phyloP scores from a whole-genome alignment of 371 early-diverging fungal genomes.

The Coemansia sp. region DNA sequence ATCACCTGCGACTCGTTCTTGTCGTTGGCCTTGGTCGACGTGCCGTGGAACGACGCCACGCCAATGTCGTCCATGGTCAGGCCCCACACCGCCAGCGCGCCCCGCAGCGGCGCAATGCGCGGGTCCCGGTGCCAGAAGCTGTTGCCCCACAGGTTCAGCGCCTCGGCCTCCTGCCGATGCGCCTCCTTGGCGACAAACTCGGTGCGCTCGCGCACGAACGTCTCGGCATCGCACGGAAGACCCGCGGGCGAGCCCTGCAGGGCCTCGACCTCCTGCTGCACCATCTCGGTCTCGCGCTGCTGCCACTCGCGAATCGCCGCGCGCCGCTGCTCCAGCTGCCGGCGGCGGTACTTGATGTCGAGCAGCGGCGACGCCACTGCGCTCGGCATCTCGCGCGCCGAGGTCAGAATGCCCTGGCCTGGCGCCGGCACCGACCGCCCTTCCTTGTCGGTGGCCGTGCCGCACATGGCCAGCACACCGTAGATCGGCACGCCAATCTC shows the following conservation, averaged over 20 bases:
- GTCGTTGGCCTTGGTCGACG: conserved; percentile 97
- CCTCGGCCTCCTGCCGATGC: conserved; percentile 81
- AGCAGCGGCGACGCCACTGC: conserved; percentile 75
- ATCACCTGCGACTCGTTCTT: conserved; percentile 95
- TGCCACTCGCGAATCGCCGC: conserved; percentile 86
- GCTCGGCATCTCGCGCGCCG: conserved; percentile 77
- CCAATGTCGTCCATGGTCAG: conserved; percentile 93
- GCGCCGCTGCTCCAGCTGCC: conserved; percentile 81
- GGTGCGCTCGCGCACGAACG: conserved; percentile 76
- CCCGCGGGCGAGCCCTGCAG: conserved; percentile 62
- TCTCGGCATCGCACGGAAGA: conserved; percentile 62
- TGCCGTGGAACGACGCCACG: conserved; percentile 98
- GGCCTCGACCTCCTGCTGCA: conserved; percentile 73
- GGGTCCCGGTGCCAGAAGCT: conserved; percentile 85
- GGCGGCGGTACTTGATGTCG: conserved; percentile 87
- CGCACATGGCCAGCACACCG: conserved; percentile 88
- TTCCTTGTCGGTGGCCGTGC: conserved; percentile 96
- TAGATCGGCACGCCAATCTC: conserved; percentile 96
- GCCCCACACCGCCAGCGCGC: conserved; percentile 87
- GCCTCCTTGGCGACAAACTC: conserved; percentile 85
- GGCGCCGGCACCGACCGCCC: conserved; percentile 96
- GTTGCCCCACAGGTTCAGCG: conserved; percentile 78
- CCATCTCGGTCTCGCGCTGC: conserved; percentile 72
- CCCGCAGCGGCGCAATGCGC: conserved; percentile 87
- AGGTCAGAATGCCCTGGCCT: conserved; percentile 93